Evolutionary conservation across 1,284 basidiomycete genomes (phyloP).

Genomic region (Crepidotus sp.): DNA sequence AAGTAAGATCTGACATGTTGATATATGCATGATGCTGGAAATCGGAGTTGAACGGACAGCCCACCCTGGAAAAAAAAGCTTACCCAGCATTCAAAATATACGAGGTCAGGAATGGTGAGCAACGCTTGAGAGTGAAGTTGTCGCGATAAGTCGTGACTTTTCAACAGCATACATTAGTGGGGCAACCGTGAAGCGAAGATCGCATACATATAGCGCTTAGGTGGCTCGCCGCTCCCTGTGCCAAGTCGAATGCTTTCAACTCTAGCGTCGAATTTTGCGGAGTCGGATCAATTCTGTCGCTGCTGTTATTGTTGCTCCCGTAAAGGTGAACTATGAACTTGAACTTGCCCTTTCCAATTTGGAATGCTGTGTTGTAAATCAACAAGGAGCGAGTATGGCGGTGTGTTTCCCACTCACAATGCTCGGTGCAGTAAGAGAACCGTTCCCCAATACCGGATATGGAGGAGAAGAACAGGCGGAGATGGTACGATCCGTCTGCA

Average conservation of each 20-base stretch:
- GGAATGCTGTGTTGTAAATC: conserved; percentile 41
- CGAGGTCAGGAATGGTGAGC: conserved; percentile 64
- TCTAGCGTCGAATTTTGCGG: conserved; percentile 35
- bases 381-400: conserved; percentile 4
- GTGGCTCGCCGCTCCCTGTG: conserved; percentile 68
- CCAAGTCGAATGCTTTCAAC: conserved; percentile 66
- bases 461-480: conserved; percentile 62
- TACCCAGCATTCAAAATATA: conserved; percentile 73
- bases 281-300: conserved; percentile 33
- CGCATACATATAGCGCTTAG: conserved; percentile 58
- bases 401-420: conserved; percentile 47
- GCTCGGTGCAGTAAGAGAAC: conserved; percentile 73
- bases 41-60: conserved; percentile 10
- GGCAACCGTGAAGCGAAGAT: background rate
- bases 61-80: conserved; percentile 22
- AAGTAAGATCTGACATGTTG: conserved; percentile 62
- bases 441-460: conserved; percentile 72
- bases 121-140: conserved; percentile 52
- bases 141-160: conserved; percentile 55
- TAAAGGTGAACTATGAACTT: background rate
- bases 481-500: conserved; percentile 45
- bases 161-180: conserved; percentile 4
- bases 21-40: conserved; percentile 72
- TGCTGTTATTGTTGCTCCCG: conserved; percentile 1
- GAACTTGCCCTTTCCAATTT: conserved; percentile 45